Conservation (phyloP, 2,329 filamentous ascomycete genomes). For the Metarhizium rileyi region DNA sequence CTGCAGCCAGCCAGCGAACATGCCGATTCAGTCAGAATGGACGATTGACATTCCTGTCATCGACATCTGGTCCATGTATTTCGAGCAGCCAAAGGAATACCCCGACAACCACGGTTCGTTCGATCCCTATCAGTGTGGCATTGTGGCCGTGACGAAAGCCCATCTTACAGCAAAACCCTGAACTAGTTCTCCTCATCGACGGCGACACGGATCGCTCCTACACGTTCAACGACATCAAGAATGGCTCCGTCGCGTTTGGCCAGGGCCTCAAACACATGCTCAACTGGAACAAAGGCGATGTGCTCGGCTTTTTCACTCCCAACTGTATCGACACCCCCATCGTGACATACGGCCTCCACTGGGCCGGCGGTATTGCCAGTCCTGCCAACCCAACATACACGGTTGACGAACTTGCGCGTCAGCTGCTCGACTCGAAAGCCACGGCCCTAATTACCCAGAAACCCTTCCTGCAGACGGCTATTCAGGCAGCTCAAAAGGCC, state of each 20-base stretch:
- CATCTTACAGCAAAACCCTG: too few species aligned
- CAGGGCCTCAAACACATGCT: slow-evolving; percentile 65
- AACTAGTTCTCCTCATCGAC: slow-evolving; percentile 74
- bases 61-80: slow-evolving; percentile 72
- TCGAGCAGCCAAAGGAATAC: slow-evolving; percentile 59
- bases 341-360: slow-evolving; percentile 68
- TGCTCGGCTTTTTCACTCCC: slow-evolving; percentile 72
- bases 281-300: slow-evolving; percentile 75
- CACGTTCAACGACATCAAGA: slow-evolving; percentile 59
- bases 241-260: slow-evolving; percentile 64
- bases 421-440: slow-evolving; percentile 69
- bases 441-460: slow-evolving; percentile 68
- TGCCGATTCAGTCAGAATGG: slow-evolving; percentile 64
- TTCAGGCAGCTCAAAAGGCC: slow-evolving; percentile 56
- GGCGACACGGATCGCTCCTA: slow-evolving; percentile 58
- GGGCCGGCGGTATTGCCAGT: slow-evolving; percentile 74
- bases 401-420: slow-evolving; percentile 70
- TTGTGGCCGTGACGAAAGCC: background rate
- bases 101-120: slow-evolving; percentile 61
- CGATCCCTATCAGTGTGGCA: slow-evolving; percentile 3
- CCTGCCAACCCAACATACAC: slow-evolving; percentile 87
- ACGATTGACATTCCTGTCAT: slow-evolving; percentile 61
- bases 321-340: slow-evolving; percentile 79
- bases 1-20: slow-evolving; percentile 23
- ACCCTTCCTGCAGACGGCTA: slow-evolving; percentile 52